Evolutionary conservation across 2,329 filamentous ascomycete species (phyloP).

Genomic region (Epichloe hybrida): DNA sequence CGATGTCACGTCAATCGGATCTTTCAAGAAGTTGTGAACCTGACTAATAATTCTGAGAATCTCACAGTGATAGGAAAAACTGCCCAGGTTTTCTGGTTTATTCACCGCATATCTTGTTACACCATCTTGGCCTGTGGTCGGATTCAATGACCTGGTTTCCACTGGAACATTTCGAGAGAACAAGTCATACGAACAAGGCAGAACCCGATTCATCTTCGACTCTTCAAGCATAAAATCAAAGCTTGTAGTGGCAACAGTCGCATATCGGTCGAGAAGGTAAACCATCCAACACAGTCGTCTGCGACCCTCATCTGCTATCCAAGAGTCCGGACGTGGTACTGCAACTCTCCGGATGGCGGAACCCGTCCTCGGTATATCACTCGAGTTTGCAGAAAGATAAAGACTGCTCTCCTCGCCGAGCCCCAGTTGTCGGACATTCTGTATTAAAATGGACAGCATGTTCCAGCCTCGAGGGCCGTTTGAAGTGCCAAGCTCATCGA

Average conservation of each 20-base stretch:
- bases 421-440: slow-evolving; percentile 25
- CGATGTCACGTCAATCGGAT: slow-evolving; percentile 25
- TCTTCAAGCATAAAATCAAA: slow-evolving; percentile 30
- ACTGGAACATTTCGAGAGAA: slow-evolving; percentile 31
- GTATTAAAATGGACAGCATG: slow-evolving; percentile 23
- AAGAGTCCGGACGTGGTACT: slow-evolving; percentile 24
- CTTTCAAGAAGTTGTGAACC: slow-evolving; percentile 29
- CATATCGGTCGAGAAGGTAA: slow-evolving; percentile 30
- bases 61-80: slow-evolving; percentile 31
- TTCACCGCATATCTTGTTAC: slow-evolving; percentile 18
- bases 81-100: slow-evolving; percentile 28
- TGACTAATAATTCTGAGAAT: slow-evolving; percentile 28
- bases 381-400: slow-evolving; percentile 20
- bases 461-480: slow-evolving; percentile 31
- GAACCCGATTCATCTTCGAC: slow-evolving; percentile 23
- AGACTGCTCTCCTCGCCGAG: slow-evolving; percentile 26
- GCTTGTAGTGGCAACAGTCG: slow-evolving; percentile 26
- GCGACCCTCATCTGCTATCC: slow-evolving; percentile 31
- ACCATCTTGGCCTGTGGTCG: slow-evolving; percentile 13
- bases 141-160: slow-evolving; percentile 22
- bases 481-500: slow-evolving; percentile 29
- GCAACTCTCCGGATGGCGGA: slow-evolving; percentile 20
- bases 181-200: slow-evolving; percentile 30
- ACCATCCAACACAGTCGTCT: slow-evolving; percentile 31
- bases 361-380: slow-evolving; percentile 20